Evolutionary conservation across 495 filamentous ascomycete genomes (phyloP).

Genomic region (Penicillium roqueforti): DNA sequence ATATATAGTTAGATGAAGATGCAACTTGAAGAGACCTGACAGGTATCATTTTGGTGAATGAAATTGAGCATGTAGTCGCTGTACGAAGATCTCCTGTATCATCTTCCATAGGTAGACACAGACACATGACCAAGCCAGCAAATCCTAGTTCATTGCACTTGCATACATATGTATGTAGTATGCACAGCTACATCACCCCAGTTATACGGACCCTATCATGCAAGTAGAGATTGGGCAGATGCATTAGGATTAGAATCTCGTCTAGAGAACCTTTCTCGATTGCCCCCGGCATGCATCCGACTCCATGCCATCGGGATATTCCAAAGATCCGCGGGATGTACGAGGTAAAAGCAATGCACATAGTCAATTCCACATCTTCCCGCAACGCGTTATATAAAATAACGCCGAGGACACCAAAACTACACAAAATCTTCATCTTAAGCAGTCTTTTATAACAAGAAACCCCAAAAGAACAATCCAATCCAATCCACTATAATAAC

Average conservation of each 20-base stretch:
- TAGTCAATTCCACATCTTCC: neutral
- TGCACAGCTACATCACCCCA: neutral
- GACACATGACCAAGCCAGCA: neutral
- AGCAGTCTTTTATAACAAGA: neutral
- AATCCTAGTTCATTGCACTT: neutral
- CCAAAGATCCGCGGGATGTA: neutral
- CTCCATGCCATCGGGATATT: neutral
- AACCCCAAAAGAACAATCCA: neutral
- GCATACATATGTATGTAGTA: neutral
- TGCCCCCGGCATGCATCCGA: neutral
- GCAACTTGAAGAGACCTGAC: neutral
- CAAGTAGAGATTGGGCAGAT: neutral
- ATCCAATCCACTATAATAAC: neutral
- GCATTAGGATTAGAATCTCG: neutral
- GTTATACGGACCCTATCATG: neutral
- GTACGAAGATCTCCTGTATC: no score
- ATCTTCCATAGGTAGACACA: no score
- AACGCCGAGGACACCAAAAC: neutral
- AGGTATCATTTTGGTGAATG: neutral
- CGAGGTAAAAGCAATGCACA: neutral
- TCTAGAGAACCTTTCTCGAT: neutral
- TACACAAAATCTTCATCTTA: neutral
- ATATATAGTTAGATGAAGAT: neutral
- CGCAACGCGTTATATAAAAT: no score
- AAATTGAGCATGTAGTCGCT: neutral